Conservation (phyloP, 306 rosid species). For the Glycine soja region DNA sequence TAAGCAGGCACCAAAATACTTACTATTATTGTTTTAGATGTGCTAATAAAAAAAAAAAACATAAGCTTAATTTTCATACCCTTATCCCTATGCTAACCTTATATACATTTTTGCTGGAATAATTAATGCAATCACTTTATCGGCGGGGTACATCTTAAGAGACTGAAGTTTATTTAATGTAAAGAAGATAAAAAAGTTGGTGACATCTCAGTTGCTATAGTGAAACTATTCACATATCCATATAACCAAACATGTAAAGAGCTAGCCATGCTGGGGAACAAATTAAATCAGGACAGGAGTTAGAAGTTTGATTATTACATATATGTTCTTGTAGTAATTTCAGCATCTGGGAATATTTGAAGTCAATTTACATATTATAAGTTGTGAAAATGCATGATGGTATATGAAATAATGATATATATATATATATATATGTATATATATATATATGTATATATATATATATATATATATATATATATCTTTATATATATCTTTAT, state of each 20-base stretch:
- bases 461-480: too few species aligned
- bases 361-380: not conserved
- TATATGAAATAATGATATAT: not conserved
- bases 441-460: too few species aligned
- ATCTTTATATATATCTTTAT: not conserved
- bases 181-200: not conserved
- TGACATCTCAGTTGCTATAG: not conserved
- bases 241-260: too few species aligned
- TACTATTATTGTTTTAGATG: conserved; percentile 29
- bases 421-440: too few species aligned
- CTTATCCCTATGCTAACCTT: conserved; percentile 4
- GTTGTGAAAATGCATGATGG: not conserved
- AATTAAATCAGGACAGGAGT: conserved; percentile 19
- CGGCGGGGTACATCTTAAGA: not conserved
- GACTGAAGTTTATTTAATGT: not conserved
- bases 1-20: conserved; percentile 13
- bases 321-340: conserved; percentile 18
- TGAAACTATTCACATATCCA: not conserved
- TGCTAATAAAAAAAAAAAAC: not conserved
- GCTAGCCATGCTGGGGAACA: conserved; percentile 5
- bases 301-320: conserved; percentile 17
- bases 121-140: not conserved
- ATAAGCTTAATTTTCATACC: not conserved
- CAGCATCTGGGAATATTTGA: conserved; percentile 23
- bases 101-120: not conserved